phyloP scores from a whole-genome alignment of 139 green algal species.

The Spirogloea muscicola region DNA sequence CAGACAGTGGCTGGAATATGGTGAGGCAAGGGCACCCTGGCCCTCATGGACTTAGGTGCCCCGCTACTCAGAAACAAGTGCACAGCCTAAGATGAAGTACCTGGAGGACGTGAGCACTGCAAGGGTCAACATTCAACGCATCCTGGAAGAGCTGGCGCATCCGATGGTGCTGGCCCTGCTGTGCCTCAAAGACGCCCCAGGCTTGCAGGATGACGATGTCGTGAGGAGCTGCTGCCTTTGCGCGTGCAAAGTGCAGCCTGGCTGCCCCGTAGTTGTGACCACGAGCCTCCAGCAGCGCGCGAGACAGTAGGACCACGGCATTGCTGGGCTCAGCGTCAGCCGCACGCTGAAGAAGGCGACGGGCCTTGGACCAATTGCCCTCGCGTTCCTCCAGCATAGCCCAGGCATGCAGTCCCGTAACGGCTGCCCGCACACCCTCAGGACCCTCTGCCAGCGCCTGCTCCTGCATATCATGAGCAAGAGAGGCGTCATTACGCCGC shows the following conservation, averaged over 20 bases:
- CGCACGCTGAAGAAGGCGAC: constrained; percentile 20
- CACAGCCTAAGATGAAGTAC: too few relatives aligned
- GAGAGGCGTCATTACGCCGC: too few relatives aligned
- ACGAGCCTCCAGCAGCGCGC: constrained; percentile 11
- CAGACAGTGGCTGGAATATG: too few relatives aligned
- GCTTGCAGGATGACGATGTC: constrained; percentile 9
- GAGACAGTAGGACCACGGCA: constrained; percentile 14
- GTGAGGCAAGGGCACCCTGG: too few relatives aligned
- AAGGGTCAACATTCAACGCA: constrained; percentile 8
- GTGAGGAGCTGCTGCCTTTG: background rate
- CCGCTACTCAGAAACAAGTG: too few relatives aligned
- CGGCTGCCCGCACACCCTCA: background rate
- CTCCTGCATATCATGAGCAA: too few relatives aligned
- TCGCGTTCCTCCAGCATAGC: constrained; percentile 39
- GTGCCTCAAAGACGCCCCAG: constrained; percentile 21
- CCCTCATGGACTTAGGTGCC: too few relatives aligned
- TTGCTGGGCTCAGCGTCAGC: constrained; percentile 7
- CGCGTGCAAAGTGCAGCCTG: constrained; percentile 2
- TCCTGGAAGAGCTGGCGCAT: constrained; percentile 20
- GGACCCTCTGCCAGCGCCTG: constrained; percentile 2
- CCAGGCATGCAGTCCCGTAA: constrained; percentile 30
- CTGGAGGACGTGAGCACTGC: constrained; percentile 6
- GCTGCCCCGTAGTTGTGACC: constrained; percentile 8
- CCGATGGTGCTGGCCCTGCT: background rate
- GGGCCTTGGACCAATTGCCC: constrained; percentile 20